Evolutionary conservation across 257 asterid species (phyloP).

Genomic region (Verbena officinalis): DNA sequence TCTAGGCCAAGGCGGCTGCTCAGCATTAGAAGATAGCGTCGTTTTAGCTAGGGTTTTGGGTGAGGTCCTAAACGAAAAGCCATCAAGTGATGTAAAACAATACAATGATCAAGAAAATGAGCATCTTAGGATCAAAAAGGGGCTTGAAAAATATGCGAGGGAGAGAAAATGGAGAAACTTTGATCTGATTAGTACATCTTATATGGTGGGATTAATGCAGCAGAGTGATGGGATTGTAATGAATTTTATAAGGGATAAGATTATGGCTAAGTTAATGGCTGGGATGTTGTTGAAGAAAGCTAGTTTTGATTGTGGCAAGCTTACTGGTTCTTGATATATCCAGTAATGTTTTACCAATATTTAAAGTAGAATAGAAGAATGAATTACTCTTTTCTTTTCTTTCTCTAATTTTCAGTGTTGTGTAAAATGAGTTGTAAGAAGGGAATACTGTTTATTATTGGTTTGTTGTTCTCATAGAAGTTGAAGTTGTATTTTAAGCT

Average conservation of each 20-base stretch:
- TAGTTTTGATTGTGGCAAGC: constrained; percentile 48
- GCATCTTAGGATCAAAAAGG: constrained; percentile 13
- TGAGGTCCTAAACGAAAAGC: constrained; percentile 23
- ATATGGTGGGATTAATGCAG: constrained; percentile 38
- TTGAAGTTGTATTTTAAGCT: not conserved
- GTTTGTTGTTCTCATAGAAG: not conserved
- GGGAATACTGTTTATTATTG: not conserved
- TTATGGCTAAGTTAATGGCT: constrained; percentile 30
- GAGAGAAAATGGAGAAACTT: constrained; percentile 51
- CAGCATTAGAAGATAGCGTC: constrained; percentile 41
- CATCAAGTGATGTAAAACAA: not conserved
- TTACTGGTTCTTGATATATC: constrained; percentile 28
- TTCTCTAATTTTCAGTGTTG: not conserved
- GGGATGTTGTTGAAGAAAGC: constrained; percentile 36
- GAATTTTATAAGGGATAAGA: constrained; percentile 38
- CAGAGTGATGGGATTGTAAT: constrained; percentile 34
- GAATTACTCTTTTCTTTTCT: too few species aligned
- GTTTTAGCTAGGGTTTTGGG: constrained; percentile 36
- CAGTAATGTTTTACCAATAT: not conserved
- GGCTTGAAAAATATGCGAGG: constrained; percentile 33
- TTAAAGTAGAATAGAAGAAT: too few species aligned
- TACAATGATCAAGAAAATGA: constrained; percentile 17
- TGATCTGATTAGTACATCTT: constrained; percentile 38
- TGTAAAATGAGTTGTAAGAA: too few species aligned
- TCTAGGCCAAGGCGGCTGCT: constrained; percentile 46